phyloP scores from a whole-genome alignment of 2,329 filamentous ascomycete genomes.

The Orbilia ellipsospora region DNA sequence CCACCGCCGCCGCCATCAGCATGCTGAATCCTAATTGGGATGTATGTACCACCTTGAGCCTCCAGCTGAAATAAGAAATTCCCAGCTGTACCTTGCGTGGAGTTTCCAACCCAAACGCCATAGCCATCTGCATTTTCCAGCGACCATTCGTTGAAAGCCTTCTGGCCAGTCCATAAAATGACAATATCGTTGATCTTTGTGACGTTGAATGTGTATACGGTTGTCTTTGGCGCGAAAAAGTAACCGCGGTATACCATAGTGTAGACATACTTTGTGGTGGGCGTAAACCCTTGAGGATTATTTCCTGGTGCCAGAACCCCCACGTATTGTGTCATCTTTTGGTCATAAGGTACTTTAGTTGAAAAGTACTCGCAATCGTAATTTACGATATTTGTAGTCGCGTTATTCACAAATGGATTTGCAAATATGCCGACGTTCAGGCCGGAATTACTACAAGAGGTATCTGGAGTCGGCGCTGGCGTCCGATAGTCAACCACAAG shows the following conservation, averaged over 20 bases:
- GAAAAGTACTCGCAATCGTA: slow-evolving; percentile 10
- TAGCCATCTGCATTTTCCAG: slow-evolving; percentile 7
- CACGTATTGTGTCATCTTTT: background rate
- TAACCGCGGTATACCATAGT: slow-evolving; percentile 35
- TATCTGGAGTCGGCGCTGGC: background rate
- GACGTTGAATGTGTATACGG: slow-evolving; percentile 18
- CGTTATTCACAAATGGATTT: slow-evolving; percentile 8
- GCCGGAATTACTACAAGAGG: slow-evolving; percentile 11
- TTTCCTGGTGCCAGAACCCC: slow-evolving; percentile 5
- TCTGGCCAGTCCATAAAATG: slow-evolving; percentile 12
- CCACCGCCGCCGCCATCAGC: slow-evolving; percentile 7
- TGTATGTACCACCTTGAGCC: slow-evolving; percentile 9
- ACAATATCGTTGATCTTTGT: slow-evolving; percentile 8
- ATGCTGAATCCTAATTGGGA: slow-evolving; percentile 15
- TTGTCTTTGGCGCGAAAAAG: slow-evolving; percentile 19
- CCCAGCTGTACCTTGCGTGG: too few relatives aligned
- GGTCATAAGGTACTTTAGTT: background rate
- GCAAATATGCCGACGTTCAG: slow-evolving; percentile 7
- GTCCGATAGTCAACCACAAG: background rate
- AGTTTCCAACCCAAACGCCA: background rate
- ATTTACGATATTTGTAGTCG: background rate
- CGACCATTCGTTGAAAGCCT: background rate
- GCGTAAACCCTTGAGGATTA: slow-evolving; percentile 26
- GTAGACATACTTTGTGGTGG: background rate
- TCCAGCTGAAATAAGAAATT: too few relatives aligned